These are phyloP conservation scores for Holtermanniella nyarrowii DNA, from an alignment of 768 basidiomycete species.

Conservation along the genomic window DNA sequence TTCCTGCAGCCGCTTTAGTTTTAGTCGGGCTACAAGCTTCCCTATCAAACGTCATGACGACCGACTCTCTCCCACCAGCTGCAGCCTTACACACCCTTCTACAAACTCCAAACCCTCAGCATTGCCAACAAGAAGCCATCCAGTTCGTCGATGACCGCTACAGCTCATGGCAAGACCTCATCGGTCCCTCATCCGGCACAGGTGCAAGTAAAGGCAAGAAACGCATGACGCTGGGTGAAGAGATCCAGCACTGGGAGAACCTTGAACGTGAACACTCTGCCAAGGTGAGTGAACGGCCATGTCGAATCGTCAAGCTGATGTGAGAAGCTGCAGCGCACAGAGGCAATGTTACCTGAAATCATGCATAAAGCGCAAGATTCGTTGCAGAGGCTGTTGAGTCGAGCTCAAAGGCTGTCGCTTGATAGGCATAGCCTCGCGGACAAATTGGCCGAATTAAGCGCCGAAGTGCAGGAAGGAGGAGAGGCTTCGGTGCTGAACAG, in stretches of 20 bases:
- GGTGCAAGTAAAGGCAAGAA: conserved; percentile 1
- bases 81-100: not conserved
- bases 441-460: conserved; percentile 58
- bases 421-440: conserved; percentile 67
- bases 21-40: no score
- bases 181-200: no score
- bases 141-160: not conserved
- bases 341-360: conserved; percentile 38
- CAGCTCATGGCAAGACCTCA: not conserved
- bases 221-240: conserved; percentile 17
- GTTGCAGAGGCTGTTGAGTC: conserved; percentile 49
- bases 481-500: conserved; percentile 60
- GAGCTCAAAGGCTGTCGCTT: conserved; percentile 65
- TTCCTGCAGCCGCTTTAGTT: no score
- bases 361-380: conserved; percentile 48
- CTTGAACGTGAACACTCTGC: conserved; percentile 11
- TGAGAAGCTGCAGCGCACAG: not conserved
- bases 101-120: not conserved
- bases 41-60: no score
- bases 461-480: conserved; percentile 45
- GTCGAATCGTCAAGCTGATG: not conserved
- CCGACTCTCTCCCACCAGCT: no score
- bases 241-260: conserved; percentile 26
- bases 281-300: conserved; percentile 12
- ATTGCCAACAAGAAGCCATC: not conserved